Base-by-base conservation (phyloP, 106 monocot genomes). In the Dendrobium chrysotoxum region DNA sequence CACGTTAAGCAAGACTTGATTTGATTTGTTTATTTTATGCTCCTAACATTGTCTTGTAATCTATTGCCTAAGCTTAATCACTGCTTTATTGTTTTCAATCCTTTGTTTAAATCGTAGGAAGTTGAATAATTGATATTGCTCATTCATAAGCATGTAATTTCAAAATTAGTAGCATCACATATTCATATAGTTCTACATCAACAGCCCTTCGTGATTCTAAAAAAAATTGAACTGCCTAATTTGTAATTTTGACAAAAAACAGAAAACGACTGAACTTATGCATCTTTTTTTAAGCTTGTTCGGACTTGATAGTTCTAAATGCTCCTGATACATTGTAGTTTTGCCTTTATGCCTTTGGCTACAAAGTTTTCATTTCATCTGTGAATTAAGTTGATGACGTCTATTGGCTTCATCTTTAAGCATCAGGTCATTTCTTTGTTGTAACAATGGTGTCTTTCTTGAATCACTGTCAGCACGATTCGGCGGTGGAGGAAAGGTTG, bases 401-500 rank as follows among this genome's bases (percentile, higher is more conserved):
- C 4, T 41, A 12, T 70, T 70, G 9, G 70, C 35, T 70, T 70
- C 10, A 30, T 70, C 70, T 13, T 70, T 70, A 70, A 7, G 66
- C 74, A 42, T 70, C 4, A 38, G 0, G 35, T 70, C 3, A 4
- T 70, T 28, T 67, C 28, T 28, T 28, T 67, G 66, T 67, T 28
- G 26, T 28, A 28, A 67, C 31, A 28, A 25, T 76, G 28, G 4
- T 47, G 16, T 76, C 47, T 76, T 76, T 28, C 2, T 75, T 40
- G 41, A 47, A 26, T 46, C 45, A 4, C 10, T 76, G 25, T 30
- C 76, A 99, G 98, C 77, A 80, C 92, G 39, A 83, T 99, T 78
- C 86, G 84, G 65, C 68, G 90, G 61, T 99, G 99, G 99, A 93
- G 91, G 44, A 90, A 93, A 80, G 91, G 91, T 20, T 80, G 79